A percentile compares a stretch with the other conserved stretches of the same genome.
Evolutionary conservation across 371 early-diverging fungal genomes (phyloP).

Genomic region (Circinella minor): DNA sequence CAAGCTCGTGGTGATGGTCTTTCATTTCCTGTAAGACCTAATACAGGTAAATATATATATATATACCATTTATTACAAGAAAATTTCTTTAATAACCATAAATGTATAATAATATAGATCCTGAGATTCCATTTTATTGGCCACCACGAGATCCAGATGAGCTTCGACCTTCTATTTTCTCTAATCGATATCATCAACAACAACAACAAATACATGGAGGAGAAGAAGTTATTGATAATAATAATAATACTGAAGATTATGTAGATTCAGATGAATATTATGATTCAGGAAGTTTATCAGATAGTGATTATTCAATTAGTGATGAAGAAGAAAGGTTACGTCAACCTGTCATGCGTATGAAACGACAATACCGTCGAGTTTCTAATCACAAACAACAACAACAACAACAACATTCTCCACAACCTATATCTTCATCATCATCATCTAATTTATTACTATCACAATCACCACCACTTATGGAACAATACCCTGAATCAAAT

Average conservation of each 20-base stretch:
- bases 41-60: conserved; percentile 5
- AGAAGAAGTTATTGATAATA: background rate
- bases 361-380: background rate
- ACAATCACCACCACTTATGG: no score
- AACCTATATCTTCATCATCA: no score
- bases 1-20: conserved; percentile 72
- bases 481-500: background rate
- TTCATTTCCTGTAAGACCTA: conserved; percentile 59
- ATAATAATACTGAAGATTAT: background rate
- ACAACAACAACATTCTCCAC: background rate
- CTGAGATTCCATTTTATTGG: conserved; percentile 23
- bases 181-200: conserved; percentile 33
- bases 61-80: background rate
- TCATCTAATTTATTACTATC: no score
- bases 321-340: conserved; percentile 39
- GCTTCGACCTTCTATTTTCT: conserved; percentile 32
- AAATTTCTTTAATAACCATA: background rate
- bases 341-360: conserved; percentile 18
- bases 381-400: background rate
- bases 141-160: conserved; percentile 33
- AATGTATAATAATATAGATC: conserved; percentile 13
- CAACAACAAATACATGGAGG: conserved; percentile 19
- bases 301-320: conserved; percentile 29
- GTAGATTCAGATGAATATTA: conserved; percentile 30
- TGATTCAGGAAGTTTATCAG: conserved; percentile 44